Evolutionary conservation across 2,329 filamentous ascomycete species (phyloP).

Genomic region (Stylonectria norvegica): DNA sequence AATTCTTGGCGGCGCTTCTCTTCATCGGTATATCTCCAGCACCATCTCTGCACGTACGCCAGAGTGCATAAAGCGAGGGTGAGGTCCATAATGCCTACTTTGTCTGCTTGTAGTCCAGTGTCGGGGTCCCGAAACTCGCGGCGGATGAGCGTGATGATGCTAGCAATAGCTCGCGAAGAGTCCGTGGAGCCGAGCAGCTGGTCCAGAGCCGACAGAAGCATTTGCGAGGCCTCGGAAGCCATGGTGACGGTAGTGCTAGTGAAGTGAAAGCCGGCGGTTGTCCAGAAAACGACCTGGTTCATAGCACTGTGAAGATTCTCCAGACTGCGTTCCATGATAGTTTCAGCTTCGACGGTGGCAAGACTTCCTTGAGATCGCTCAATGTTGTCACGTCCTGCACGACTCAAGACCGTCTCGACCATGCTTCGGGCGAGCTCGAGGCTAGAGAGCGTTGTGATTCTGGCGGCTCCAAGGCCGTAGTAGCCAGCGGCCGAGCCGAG

Average conservation of each 20-base stretch:
- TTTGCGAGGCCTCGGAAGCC: slow-evolving; percentile 54
- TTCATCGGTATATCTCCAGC: slow-evolving; percentile 48
- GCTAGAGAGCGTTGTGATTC: slow-evolving; percentile 54
- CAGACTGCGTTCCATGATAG: slow-evolving; percentile 53
- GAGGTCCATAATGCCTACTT: slow-evolving; percentile 59
- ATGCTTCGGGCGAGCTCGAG: slow-evolving; percentile 54
- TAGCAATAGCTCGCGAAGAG: slow-evolving; percentile 63
- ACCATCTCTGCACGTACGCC: slow-evolving; percentile 59
- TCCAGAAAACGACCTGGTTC: slow-evolving; percentile 58
- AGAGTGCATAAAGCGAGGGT: slow-evolving; percentile 58
- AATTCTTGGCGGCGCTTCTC: slow-evolving; percentile 45
- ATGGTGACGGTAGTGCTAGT: slow-evolving; percentile 53
- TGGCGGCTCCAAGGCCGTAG: slow-evolving; percentile 51
- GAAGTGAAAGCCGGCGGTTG: slow-evolving; percentile 57
- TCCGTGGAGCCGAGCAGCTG: slow-evolving; percentile 67
- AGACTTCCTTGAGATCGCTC: slow-evolving; percentile 44
- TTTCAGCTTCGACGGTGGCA: slow-evolving; percentile 52
- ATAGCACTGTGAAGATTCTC: slow-evolving; percentile 56
- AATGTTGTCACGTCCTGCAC: slow-evolving; percentile 50
- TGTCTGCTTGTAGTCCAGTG: slow-evolving; percentile 56
- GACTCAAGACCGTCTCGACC: slow-evolving; percentile 51
- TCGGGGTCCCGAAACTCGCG: slow-evolving; percentile 63
- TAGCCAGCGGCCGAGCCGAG: slow-evolving; percentile 50
- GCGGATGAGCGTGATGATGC: slow-evolving; percentile 61
- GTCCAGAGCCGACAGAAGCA: slow-evolving; percentile 58